Evolutionary conservation across 2,329 filamentous ascomycete species (phyloP), one percentile per base, ranked within the genome.

Genomic region (Colletotrichum sp.): DNA sequence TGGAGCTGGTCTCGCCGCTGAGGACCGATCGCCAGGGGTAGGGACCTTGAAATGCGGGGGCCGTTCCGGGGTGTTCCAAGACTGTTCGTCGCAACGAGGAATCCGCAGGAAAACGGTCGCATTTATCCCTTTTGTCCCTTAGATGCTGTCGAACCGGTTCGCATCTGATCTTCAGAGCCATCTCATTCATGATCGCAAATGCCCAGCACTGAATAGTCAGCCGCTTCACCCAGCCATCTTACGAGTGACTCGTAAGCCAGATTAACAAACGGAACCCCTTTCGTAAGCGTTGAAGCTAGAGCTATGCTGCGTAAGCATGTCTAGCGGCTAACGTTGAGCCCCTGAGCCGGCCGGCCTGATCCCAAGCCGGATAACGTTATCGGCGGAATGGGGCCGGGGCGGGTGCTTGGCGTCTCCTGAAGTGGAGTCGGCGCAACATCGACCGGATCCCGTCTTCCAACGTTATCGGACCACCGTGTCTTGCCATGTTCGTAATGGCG

Each of bases 11-110:
- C 59, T 63, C 30, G 59, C 59, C 28, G 59, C 28, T 21, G 30
- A 34, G 26, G 59, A 34, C 59, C 30, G 59, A 63, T 63, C 59
- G 30, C 8, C 59, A 63, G 59, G 59, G 59, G 28, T 34, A 63
- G 59, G 18, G 32, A 16, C 7, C 44, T 21, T 30, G 32, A 16
- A 21, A 63, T 63, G 59, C 30, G 59, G 59, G 30, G 59, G 10
- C 6, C 12, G 18, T 36, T 21, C 26, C 6, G 59, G 59, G 30
- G 59, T n/a, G 28, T 8, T 52, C 44, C 44, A 49, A 21, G 44
- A 21, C 44, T 6, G 39, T 44, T 49, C 44, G n/a, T 52, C 12
- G 44, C 12, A 24, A 21, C 3, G 6, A 21, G n/a, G n/a, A 52
- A 52, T 13, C 10, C 0, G 44, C 44, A 13, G 44, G n/a, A 52